These are phyloP conservation scores for Rhodotorula taiwanensis DNA, from an alignment of 768 basidiomycete species.

Conservation along the genomic window DNA sequence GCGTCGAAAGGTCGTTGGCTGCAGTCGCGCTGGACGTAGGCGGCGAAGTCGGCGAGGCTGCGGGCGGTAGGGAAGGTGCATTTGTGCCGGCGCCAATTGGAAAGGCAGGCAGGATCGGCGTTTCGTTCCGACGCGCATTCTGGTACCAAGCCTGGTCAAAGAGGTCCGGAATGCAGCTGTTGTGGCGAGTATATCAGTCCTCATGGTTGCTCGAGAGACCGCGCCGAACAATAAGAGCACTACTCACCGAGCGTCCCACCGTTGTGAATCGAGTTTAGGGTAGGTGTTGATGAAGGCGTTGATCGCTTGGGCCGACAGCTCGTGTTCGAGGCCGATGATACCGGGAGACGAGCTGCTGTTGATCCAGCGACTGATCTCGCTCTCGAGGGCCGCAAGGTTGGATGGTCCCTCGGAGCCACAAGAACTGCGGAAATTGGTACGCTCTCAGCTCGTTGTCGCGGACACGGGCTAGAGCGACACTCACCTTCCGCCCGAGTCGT, in stretches of 20 bases:
- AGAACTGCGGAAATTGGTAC: not conserved
- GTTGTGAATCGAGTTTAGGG: constrained; percentile 53
- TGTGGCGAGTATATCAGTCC: not conserved
- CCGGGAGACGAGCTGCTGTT: constrained; percentile 47
- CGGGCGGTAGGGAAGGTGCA: too few species aligned
- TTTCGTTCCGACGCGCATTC: constrained; percentile 16
- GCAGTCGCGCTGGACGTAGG: too few species aligned
- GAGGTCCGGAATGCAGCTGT: constrained; percentile 27
- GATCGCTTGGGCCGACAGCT: constrained; percentile 58
- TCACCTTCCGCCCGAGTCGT: not conserved
- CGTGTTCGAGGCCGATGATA: constrained; percentile 77
- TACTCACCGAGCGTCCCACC: constrained; percentile 62
- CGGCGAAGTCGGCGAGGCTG: too few species aligned
- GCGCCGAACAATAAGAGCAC: constrained; percentile 49
- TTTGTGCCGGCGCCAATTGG: constrained; percentile 10
- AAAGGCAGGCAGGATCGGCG: not conserved
- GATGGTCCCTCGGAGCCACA: constrained; percentile 9
- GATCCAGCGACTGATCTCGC: constrained; percentile 10
- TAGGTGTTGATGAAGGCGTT: constrained; percentile 53
- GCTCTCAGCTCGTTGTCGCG: too few species aligned
- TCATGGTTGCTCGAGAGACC: not conserved
- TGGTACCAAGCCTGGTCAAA: constrained; percentile 17
- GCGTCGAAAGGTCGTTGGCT: too few species aligned
- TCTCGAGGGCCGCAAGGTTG: constrained; percentile 3
- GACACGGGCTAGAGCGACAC: not conserved